Evolutionary conservation across 805 yeast genomes (phyloP).

Genomic region (Ogataea naganishii): DNA sequence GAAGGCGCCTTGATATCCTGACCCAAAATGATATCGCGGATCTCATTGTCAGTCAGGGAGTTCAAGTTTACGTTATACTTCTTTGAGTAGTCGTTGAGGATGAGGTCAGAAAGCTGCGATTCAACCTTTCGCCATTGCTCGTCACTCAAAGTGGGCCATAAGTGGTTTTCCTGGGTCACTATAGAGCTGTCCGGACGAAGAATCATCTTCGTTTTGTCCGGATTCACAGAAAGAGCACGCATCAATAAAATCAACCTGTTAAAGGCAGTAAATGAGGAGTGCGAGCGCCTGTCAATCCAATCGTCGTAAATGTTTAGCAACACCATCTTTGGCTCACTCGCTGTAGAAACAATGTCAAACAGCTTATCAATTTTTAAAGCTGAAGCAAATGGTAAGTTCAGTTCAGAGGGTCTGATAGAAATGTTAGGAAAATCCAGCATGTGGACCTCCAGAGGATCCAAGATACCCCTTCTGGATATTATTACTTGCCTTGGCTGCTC

Average conservation of each 20-base stretch:
- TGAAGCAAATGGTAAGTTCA: slow-evolving; percentile 82
- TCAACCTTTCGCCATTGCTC: slow-evolving; percentile 94
- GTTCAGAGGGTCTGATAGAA: slow-evolving; percentile 80
- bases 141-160: slow-evolving; percentile 87
- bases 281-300: slow-evolving; percentile 76
- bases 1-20: slow-evolving; percentile 92
- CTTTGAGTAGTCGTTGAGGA: slow-evolving; percentile 75
- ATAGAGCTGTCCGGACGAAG: slow-evolving; percentile 68
- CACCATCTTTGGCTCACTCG: slow-evolving; percentile 90
- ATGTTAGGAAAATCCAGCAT: slow-evolving; percentile 95
- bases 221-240: slow-evolving; percentile 71
- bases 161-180: slow-evolving; percentile 64
- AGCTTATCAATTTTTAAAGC: slow-evolving; percentile 77
- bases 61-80: slow-evolving; percentile 80
- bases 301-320: slow-evolving; percentile 88
- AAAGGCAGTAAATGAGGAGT: slow-evolving; percentile 89
- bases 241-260: slow-evolving; percentile 78
- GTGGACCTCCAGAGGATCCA: slow-evolving; percentile 94
- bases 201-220: slow-evolving; percentile 67
- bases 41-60: slow-evolving; percentile 85
- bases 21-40: slow-evolving; percentile 88
- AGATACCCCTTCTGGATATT: slow-evolving; percentile 81
- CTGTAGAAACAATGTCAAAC: slow-evolving; percentile 69
- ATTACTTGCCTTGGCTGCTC: slow-evolving; percentile 93
- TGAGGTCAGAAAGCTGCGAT: slow-evolving; percentile 77